Percentiles rank a stretch among this genome's conserved stretches.
Conservation (phyloP, 257 asterid species). For the Nicotiana noctiflora region DNA sequence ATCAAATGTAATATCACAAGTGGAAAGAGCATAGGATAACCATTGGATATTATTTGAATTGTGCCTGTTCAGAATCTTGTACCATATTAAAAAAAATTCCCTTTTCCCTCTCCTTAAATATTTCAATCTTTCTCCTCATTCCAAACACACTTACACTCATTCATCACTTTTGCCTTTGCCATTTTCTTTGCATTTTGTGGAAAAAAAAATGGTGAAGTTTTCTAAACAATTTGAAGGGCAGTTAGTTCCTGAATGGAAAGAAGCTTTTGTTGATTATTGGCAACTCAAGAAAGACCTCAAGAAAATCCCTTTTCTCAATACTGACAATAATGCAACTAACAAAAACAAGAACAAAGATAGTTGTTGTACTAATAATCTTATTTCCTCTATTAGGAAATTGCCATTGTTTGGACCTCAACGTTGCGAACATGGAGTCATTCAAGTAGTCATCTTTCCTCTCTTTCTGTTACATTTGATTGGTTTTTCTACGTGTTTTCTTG, state of each 20-base stretch:
- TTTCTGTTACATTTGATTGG: neutral
- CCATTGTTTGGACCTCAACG: constrained; percentile 33
- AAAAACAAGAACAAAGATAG: constrained; percentile 15
- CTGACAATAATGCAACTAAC: constrained; percentile 10
- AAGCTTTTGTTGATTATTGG: constrained; percentile 85
- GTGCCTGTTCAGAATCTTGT: constrained; percentile 59
- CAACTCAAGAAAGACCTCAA: constrained; percentile 72
- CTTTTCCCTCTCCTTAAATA: constrained; percentile 54
- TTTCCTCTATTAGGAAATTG: constrained; percentile 31
- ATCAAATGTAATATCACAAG: constrained; percentile 23
- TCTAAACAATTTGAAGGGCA: constrained; percentile 86
- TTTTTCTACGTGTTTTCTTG: neutral
- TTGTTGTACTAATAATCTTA: constrained; percentile 13
- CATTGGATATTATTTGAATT: constrained; percentile 50
- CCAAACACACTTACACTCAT: constrained; percentile 19
- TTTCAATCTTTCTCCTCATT: constrained; percentile 19
- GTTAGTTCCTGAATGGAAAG: constrained; percentile 92
- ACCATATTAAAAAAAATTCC: constrained; percentile 25
- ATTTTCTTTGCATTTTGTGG: neutral
- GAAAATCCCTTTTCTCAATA: constrained; percentile 43
- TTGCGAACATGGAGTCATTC: constrained; percentile 45
- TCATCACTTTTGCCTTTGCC: neutral
- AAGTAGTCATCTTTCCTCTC: constrained; percentile 24
- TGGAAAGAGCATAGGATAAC: constrained; percentile 62
- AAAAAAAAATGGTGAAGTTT: constrained; percentile 67